Evolutionary conservation across 208 protist genomes (phyloP), one percentile per base, ranked within the genome.

Genomic region (Trypanosoma brucei): DNA sequence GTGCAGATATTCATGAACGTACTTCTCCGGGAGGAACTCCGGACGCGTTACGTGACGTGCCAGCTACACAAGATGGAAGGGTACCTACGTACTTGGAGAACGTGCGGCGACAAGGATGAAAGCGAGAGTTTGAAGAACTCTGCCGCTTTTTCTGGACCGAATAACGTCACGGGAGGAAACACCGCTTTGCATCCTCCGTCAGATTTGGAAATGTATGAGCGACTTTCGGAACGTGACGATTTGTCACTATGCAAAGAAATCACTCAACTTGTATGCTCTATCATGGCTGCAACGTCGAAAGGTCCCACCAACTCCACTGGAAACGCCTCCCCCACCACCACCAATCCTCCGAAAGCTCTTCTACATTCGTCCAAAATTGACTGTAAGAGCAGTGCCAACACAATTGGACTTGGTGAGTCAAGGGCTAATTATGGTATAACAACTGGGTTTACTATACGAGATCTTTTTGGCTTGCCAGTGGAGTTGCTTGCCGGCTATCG

Each of bases 1-100:
- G 68, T 88, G n/a, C 88, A 94, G 68, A 76, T 79, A 48, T 88
- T 88, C 61, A 75, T 90, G 57, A 91, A 94, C 54, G 65, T 87
- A n/a, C 61, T 88, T 14, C 75, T 80, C n/a, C 81, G 88, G 4
- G 88, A 94, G 68, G 84, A 94, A 58, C 46, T 78, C 39, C 76
- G 83, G 4, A 63, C 59, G 22, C 55, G 55, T 4, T 92, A 94
- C 66, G 76, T 90, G 14, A 72, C 83, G 7, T 31, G 55, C 14
- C 82, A 91, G 65, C 62, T 91, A 1, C 46, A 65, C 5, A 38
- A 59, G 3, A 83, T 92, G 69, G 78, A 92, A 61, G 46, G 48
- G 1, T 58, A 78, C 8, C 55, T 74, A n/a, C 66, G 62, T 39
- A 58, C 72, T 42, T 83, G 69, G 76, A 75, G 76, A 13, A 57